Percentiles rank a stretch among this genome's conserved stretches.
Evolutionary conservation across 345 rosid species (phyloP).

Genomic region (Acer campestre): DNA sequence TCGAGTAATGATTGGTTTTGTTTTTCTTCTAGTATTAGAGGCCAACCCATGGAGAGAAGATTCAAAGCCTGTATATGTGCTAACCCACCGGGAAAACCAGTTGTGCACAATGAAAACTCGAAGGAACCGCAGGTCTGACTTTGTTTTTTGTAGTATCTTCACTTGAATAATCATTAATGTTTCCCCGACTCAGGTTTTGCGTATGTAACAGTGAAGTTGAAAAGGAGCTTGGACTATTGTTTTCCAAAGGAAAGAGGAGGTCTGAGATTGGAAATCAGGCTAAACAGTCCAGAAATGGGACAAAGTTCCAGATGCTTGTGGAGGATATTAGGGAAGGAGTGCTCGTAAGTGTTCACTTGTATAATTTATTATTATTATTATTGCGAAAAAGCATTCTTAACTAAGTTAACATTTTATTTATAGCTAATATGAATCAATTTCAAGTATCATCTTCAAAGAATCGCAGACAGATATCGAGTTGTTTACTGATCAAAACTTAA

Average conservation of each 20-base stretch:
- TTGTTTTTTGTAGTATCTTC: constrained; percentile 8
- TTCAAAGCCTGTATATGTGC: constrained; percentile 83
- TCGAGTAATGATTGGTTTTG: background rate
- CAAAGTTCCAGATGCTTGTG: constrained; percentile 89
- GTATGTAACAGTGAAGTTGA: constrained; percentile 76
- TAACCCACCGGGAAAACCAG: constrained; percentile 80
- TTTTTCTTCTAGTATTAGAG: constrained; percentile 62
- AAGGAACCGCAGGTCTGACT: constrained; percentile 72
- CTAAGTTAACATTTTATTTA: background rate
- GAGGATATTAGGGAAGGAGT: constrained; percentile 94
- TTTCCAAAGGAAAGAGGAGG: constrained; percentile 63
- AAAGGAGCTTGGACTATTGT: constrained; percentile 80
- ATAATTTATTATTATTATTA: background rate
- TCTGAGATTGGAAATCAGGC: constrained; percentile 52
- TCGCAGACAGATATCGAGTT: background rate
- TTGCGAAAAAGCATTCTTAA: background rate
- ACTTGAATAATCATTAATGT: constrained; percentile 13
- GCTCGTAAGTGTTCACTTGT: constrained; percentile 52
- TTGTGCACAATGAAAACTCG: constrained; percentile 94
- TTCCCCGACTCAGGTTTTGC: constrained; percentile 18
- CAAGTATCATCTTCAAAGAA: background rate
- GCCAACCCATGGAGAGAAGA: constrained; percentile 94
- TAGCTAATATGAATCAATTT: constrained; percentile 2
- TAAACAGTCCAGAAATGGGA: constrained; percentile 60
- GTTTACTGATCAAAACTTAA: background rate